Evolutionary conservation across 192 early-diverging fungal genomes (phyloP).

Genomic region (Coemansia sp.): DNA sequence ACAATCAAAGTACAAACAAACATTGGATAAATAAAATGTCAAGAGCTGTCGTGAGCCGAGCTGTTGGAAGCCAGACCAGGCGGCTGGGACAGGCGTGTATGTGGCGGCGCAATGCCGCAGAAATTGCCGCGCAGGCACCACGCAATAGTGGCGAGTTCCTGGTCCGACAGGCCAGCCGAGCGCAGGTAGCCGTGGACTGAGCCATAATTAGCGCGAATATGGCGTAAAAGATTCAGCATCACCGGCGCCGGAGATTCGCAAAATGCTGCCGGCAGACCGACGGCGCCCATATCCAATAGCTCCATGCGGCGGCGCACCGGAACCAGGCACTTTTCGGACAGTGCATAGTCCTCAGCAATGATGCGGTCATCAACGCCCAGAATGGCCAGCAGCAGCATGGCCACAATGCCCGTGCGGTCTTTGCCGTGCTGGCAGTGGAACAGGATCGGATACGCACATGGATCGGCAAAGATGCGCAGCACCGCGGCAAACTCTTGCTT

Average conservation of each 20-base stretch:
- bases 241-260: slow-evolving; percentile 54
- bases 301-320: slow-evolving; percentile 51
- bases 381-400: slow-evolving; percentile 57
- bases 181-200: slow-evolving; percentile 45
- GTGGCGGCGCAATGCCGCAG: slow-evolving; percentile 27
- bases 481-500: slow-evolving; percentile 55
- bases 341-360: slow-evolving; percentile 60
- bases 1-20: slow-evolving; percentile 4
- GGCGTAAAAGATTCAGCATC: slow-evolving; percentile 38
- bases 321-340: slow-evolving; percentile 47
- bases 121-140: slow-evolving; percentile 55
- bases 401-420: slow-evolving; percentile 65
- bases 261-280: slow-evolving; percentile 57
- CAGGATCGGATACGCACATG: slow-evolving; percentile 58
- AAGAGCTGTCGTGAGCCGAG: background rate
- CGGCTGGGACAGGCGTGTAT: background rate
- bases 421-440: slow-evolving; percentile 72
- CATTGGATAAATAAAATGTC: background rate
- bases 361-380: slow-evolving; percentile 55
- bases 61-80: background rate
- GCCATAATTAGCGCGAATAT: slow-evolving; percentile 41
- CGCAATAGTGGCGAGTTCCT: slow-evolving; percentile 47
- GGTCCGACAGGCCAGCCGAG: slow-evolving; percentile 34
- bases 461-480: slow-evolving; percentile 56
- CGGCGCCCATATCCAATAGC: slow-evolving; percentile 53